Evolutionary conservation across 345 rosid species (phyloP), one percentile per base, ranked within the genome.

Genomic region (Erucastrum elatum): DNA sequence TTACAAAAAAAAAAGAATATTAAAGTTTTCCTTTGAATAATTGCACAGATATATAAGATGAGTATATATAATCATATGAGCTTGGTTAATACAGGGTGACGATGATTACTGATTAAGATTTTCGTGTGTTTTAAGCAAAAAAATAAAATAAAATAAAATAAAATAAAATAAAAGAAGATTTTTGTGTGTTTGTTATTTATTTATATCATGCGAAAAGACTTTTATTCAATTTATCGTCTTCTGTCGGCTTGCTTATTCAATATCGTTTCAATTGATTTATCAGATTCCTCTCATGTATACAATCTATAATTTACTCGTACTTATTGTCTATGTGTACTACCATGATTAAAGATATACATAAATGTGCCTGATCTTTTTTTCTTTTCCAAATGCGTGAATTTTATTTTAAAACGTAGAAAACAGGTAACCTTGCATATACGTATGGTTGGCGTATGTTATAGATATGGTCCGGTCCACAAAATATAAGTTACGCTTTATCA

Each of bases 391-490:
- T 51, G 60, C 53, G 68, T 66, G 55, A 62, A 68, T 37, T 37
- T 29, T 56, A 4, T 5, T 21, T 21, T 0, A 30, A 72, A 55
- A 70, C 69, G 72, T 80, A 70, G 64, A 75, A 59, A 56, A 44
- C 76, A 80, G 73, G 83, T 58, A 65, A 70, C 39, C 59, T 4
- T 29, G 31, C 31, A n/a, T 49, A 64, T 68, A 31, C 17, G 37
- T 60, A 49, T 41, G 27, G 68, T 75, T 80, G 72, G 72, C 68
- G 68, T 70, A 68, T 70, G 70, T 64, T 53, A 70, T 34, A 73
- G 46, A 33, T 33, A 1, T 29, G 75, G 75, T 80, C 69, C 83
- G 79, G 76, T 70, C 79, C 80, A 80, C 67, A 75, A 61, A 75
- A 69, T 64, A 56, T 70, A 58, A 46, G 37, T 59, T 39, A 11